Percentiles rank a stretch among this genome's conserved stretches.
Evolutionary conservation across 768 basidiomycete species (phyloP).

Genomic region (Amanita rimosa): DNA sequence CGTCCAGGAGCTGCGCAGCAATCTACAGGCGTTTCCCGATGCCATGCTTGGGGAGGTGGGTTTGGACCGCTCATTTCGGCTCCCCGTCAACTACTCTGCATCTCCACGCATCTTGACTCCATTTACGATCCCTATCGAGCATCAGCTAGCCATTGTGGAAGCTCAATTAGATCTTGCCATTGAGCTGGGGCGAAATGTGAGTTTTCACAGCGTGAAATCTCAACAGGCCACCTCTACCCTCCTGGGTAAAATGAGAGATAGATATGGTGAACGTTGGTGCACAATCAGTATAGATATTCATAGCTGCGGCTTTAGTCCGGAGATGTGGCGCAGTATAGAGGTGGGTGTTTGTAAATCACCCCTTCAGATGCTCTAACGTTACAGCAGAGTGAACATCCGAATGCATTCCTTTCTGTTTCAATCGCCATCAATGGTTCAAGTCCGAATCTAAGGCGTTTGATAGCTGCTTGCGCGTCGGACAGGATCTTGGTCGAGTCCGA

Average conservation of each 20-base stretch:
- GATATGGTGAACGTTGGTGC: constrained; percentile 46
- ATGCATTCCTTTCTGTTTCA: constrained; percentile 83
- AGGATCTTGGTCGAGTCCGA: constrained; percentile 86
- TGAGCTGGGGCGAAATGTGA: constrained; percentile 66
- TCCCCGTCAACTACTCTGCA: constrained; percentile 47
- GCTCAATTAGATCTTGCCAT: constrained; percentile 81
- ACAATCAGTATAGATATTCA: constrained; percentile 81
- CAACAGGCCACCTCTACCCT: constrained; percentile 59
- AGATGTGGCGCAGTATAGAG: constrained; percentile 69
- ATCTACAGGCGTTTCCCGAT: constrained; percentile 48
- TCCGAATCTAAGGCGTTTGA: constrained; percentile 47
- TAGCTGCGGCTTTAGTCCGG: constrained; percentile 74
- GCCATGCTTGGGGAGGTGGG: constrained; percentile 94
- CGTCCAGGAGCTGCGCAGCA: constrained; percentile 43
- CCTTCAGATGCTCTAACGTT: background rate
- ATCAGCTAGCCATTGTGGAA: constrained; percentile 75
- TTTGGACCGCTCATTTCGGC: constrained; percentile 69
- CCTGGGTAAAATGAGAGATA: constrained; percentile 45
- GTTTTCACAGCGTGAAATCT: constrained; percentile 80
- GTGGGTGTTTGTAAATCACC: constrained; percentile 26
- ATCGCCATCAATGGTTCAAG: constrained; percentile 76
- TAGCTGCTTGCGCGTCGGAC: constrained; percentile 46
- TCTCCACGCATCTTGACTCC: constrained; percentile 51
- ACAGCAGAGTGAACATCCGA: constrained; percentile 52
- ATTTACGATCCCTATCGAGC: constrained; percentile 68